Evolutionary conservation across 805 yeast genomes (phyloP), one percentile per base, ranked within the genome.

Genomic region (Blastobotrys mokoenaii): DNA sequence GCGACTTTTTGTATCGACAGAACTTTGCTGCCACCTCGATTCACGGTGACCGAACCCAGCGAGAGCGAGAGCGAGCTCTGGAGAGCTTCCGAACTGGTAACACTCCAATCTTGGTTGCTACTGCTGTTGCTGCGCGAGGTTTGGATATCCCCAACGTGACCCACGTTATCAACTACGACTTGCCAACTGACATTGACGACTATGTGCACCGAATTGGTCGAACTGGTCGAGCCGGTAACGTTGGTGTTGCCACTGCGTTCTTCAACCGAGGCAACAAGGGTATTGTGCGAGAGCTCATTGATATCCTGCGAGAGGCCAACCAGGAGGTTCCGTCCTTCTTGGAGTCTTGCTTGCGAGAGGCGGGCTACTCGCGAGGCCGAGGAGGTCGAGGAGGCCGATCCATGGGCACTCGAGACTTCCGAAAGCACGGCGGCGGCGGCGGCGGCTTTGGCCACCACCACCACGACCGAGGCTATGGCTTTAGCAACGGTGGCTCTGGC

Each of bases 161-260:
- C 41, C 97, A 90, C 66, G 98, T 93, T 63, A 83, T 93, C 71
- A 93, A 93, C 79, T 93, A 84, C 68, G 98, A 93, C 66, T 76
- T 93, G 67, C 98, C 98, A 67, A 74, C 83, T 64, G 97, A 93
- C 68, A 84, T 93, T 62, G 98, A 93, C 69, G 98, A 93, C 70
- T 93, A 93, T 65, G 98, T 93, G 49, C 98, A 93, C 75, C 85
- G 98, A 75, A 93, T 93, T 65, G 98, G 98, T 79, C 90, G 98
- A 81, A 93, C 99, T 63, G 99, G 98, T 72, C 93, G 99, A 81
- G 99, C 99, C 61, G 98, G 98, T 78, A 93, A 93, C 74, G 81
- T 84, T 51, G 99, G 99, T 84, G 76, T 85, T 59, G 97, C 99
- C 54, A 89, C 97, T 56, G 95, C 99, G 43, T 93, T 93, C 75